phyloP scores from a whole-genome alignment of 768 basidiomycete species.

The Podaxis rugospora region DNA sequence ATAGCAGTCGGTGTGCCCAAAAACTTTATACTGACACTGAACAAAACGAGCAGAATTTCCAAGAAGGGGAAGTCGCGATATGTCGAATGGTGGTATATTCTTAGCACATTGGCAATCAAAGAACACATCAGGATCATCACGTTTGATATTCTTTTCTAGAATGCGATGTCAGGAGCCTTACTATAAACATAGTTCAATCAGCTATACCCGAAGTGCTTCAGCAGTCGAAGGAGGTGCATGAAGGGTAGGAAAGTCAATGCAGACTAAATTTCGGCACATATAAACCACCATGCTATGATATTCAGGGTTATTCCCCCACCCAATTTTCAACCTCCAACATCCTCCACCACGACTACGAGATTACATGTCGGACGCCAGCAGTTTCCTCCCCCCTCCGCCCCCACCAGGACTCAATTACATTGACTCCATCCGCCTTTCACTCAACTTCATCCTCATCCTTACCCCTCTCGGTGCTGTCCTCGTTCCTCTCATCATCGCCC shows the following conservation, averaged over 20 bases:
- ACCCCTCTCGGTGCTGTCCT: slow-evolving; percentile 25
- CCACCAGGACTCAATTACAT: slow-evolving; percentile 25
- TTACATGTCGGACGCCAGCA: neutral
- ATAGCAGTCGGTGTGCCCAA: no score
- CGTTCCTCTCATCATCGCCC: slow-evolving; percentile 26
- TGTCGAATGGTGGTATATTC: no score
- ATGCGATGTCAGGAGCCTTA: neutral
- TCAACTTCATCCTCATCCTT: slow-evolving; percentile 23
- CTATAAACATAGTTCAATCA: neutral
- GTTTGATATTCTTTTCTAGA: neutral
- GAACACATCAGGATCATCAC: neutral
- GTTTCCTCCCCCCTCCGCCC: slow-evolving; percentile 12
- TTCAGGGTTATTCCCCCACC: neutral
- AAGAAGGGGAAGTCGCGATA: no score
- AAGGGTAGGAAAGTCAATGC: neutral
- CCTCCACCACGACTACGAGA: neutral
- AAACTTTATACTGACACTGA: no score
- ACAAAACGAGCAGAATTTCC: no score
- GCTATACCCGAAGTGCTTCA: neutral
- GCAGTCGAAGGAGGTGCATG: neutral
- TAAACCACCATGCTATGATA: neutral
- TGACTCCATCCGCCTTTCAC: slow-evolving; percentile 19
- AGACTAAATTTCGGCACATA: neutral
- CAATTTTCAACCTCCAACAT: neutral
- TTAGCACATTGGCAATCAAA: no score